Evolutionary conservation across 108 stramenopile genomes (phyloP), one percentile per base, ranked within the genome.

Genomic region (Skeletonema costatum): DNA sequence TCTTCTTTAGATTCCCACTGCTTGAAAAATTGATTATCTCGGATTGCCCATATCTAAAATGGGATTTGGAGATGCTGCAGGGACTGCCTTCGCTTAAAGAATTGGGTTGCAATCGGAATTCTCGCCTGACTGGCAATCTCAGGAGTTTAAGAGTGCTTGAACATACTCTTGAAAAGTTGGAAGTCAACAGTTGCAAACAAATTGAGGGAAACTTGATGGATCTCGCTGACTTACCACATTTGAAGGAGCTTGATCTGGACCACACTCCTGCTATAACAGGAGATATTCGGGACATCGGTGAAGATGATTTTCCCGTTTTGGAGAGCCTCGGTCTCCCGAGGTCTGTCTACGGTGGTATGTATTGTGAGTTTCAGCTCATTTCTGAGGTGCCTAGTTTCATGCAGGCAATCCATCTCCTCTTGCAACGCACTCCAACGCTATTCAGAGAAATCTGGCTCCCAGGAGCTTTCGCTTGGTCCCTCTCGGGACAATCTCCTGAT

Each of bases 251-350:
- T 0, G 42, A 67, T 46, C 12, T 67, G 50, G 14, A 4, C 25
- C 25, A 25, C 25, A 25, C 25, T 25, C 25, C 25, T 25, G 60
- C 14, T n/a, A 53, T 32, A n/a, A 42, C 29, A 38, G 46, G 50
- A 29, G 41, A 51, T n/a, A 46, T 67, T 13, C 66, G 66, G 42
- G 66, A 67, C n/a, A 38, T 67, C 42, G 41, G 66, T 46, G 66
- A 38, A 46, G 9, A 67, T 32, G 41, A 67, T 67, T 67, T 67
- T n/a, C 17, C 66, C 7, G 39, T 42, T 14, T 12, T 67, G 66
- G 13, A 46, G 25, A 25, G 25, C 25, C 25, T 25, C 25, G 0
- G 25, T 25, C 25, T 25, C 25, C 25, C 25, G 25, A 25, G 25
- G 25, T 25, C 25, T 25, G 25, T 25, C 25, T 25, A 25, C 25